Percentiles rank a stretch among this genome's conserved stretches.
Conservation (phyloP, 2,329 filamentous ascomycete species). For the Cladosporium sp. region DNA sequence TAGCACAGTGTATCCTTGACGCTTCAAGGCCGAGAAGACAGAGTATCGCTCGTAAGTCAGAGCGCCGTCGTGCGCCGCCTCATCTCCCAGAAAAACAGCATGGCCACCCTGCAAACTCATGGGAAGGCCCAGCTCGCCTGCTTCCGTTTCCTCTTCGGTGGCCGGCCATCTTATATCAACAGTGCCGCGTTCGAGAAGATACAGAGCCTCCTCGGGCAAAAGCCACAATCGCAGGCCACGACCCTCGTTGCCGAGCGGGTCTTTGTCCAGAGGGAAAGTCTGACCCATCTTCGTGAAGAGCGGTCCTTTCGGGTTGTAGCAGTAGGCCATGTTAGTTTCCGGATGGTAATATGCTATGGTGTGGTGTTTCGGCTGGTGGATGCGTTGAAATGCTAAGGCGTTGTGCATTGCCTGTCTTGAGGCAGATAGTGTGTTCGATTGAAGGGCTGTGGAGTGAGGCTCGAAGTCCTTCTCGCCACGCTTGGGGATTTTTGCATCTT, state of each 20-base stretch:
- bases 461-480: conserved; percentile 98
- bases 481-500: conserved; percentile 63
- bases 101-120: conserved; percentile 91
- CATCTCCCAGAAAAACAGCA: conserved; percentile 71
- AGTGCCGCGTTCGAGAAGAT: conserved; percentile 80
- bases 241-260: conserved; percentile 27
- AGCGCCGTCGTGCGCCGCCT: conserved; percentile 48
- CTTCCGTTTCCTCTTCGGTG: conserved; percentile 28
- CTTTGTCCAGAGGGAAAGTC: conserved; percentile 52
- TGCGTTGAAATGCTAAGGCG: conserved; percentile 71
- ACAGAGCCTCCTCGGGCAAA: conserved; percentile 86
- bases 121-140: conserved; percentile 65
- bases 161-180: conserved; percentile 81
- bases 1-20: conserved; percentile 75
- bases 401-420: conserved; percentile 87
- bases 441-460: conserved; percentile 78
- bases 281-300: conserved; percentile 74
- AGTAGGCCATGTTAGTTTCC: conserved; percentile 53
- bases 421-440: conserved; percentile 71
- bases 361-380: conserved; percentile 65
- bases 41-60: conserved; percentile 75
- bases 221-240: conserved; percentile 60
- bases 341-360: conserved; percentile 72
- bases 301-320: conserved; percentile 69
- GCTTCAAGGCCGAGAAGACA: conserved; percentile 80